Evolutionary conservation across 352 stramenopile genomes (phyloP).

Genomic region (Phytophthora macrochlamydospora): DNA sequence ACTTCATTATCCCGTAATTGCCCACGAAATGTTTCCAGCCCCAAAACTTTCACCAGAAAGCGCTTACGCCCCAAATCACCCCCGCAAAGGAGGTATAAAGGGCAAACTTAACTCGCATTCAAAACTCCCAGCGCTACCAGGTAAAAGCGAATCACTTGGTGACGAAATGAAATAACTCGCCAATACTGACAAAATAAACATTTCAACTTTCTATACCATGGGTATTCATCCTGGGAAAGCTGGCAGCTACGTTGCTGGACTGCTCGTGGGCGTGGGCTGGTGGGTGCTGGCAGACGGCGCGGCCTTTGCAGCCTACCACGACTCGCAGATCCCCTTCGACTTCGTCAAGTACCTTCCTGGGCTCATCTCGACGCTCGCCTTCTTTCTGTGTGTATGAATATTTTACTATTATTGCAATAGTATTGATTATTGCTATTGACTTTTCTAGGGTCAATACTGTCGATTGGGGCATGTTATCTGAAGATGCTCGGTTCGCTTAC

Average conservation of each 20-base stretch:
- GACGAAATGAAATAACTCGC: background rate
- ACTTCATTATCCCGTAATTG: slow-evolving; percentile 12
- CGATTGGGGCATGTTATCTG: slow-evolving; percentile 67
- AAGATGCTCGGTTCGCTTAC: slow-evolving; percentile 50
- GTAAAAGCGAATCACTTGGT: slow-evolving; percentile 17
- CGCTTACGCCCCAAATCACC: slow-evolving; percentile 8
- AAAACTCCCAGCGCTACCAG: slow-evolving; percentile 17
- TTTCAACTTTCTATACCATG: slow-evolving; percentile 12
- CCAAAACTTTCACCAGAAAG: slow-evolving; percentile 10
- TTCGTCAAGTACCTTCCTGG: slow-evolving; percentile 65
- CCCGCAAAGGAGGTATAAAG: slow-evolving; percentile 15
- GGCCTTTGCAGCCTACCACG: slow-evolving; percentile 39
- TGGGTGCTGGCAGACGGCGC: slow-evolving; percentile 67
- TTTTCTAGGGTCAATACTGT: slow-evolving; percentile 57
- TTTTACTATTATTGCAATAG: slow-evolving; percentile 4
- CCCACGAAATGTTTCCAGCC: slow-evolving; percentile 8
- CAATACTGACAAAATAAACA: background rate
- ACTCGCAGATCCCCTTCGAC: slow-evolving; percentile 66
- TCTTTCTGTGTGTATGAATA: slow-evolving; percentile 49
- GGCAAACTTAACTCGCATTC: slow-evolving; percentile 8
- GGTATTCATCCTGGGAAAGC: slow-evolving; percentile 38
- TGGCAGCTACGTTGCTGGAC: slow-evolving; percentile 50
- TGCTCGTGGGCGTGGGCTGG: slow-evolving; percentile 64
- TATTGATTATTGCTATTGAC: background rate
- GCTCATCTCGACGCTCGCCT: slow-evolving; percentile 57